Conservation (phyloP, 148 eudicot genomes). For the Polygonum aviculare region DNA sequence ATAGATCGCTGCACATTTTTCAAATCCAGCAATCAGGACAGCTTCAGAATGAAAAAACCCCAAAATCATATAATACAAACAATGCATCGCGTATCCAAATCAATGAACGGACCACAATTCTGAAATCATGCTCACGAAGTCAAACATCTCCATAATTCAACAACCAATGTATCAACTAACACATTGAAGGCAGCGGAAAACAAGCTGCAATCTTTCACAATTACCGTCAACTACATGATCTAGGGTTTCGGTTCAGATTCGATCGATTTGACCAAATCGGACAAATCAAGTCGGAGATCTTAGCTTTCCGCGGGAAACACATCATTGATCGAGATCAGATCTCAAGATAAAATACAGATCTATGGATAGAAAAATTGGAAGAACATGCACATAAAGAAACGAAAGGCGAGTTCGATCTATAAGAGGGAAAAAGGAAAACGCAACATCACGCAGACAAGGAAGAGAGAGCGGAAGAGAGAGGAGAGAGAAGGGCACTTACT, state of each 20-base stretch:
- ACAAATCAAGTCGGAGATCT: constrained; percentile 16
- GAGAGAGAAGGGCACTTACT: constrained; percentile 29
- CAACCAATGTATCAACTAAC: background rate
- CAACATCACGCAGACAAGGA: background rate
- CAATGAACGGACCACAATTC: background rate
- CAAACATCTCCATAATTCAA: constrained; percentile 12
- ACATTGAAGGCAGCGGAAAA: background rate
- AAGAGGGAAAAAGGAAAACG: background rate
- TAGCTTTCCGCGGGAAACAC: constrained; percentile 1
- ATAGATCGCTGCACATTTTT: constrained; percentile 10
- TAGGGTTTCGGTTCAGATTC: constrained; percentile 14
- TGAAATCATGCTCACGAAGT: constrained; percentile 12
- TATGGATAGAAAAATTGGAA: background rate
- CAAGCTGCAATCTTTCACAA: background rate
- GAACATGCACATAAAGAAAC: background rate
- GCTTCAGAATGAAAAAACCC: constrained; percentile 9
- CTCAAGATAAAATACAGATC: constrained; percentile 21
- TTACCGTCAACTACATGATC: background rate
- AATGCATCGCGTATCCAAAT: constrained; percentile 1
- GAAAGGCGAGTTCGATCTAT: background rate
- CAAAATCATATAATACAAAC: background rate
- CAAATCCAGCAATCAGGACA: constrained; percentile 12
- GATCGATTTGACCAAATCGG: constrained; percentile 6
- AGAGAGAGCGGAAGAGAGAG: constrained; percentile 10
- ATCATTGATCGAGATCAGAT: constrained; percentile 17